Evolutionary conservation across 441 rosid genomes (phyloP), one percentile per base, ranked within the genome.

Genomic region (Pelargonium cotyledonis): DNA sequence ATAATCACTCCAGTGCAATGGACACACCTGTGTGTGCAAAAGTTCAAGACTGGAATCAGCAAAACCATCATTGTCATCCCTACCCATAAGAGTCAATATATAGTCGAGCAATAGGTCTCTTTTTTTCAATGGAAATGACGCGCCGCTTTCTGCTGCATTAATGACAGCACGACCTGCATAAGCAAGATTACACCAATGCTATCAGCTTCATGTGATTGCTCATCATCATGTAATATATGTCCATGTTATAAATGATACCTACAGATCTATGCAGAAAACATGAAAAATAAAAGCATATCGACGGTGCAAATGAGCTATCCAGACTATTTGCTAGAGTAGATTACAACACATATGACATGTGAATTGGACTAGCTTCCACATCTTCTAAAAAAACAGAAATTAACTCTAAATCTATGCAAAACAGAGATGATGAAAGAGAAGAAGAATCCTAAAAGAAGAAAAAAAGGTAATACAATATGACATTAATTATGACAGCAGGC

Each of bases 41-140:
- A 90, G 87, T 82, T 95, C 99, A 76, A 90, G 92, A 83, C 88
- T 89, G 73, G 95, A 89, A 79, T 95, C 98, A 81, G 86, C 81
- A 85, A 89, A 88, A 76, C 78, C 88, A 75, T 92, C 94, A 77
- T 75, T 82, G 66, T 90, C 92, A 80, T 95, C 98, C 73, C 91
- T 81, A 55, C 99, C 99, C 99, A 95, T 95, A 80, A 95, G 83
- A 69, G 99, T 95, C 79, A 95, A 80, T 78, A 89, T 86, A 79
- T 86, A 95, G 79, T 95, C 98, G 70, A 95, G 97, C 80, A 95
- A 72, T 75, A 68, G 79, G 72, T 95, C 99, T 79, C 99, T 88
- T 80, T 80, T 88, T 85, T 92, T 89, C 76, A 95, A 75, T 18
- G 98, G 97, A 79, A 95, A 95, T 72, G 85, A 77, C 66, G 91